phyloP scores from a whole-genome alignment of 1,139 yeast species.

The Hemisphaericaspora xylofermentans region DNA sequence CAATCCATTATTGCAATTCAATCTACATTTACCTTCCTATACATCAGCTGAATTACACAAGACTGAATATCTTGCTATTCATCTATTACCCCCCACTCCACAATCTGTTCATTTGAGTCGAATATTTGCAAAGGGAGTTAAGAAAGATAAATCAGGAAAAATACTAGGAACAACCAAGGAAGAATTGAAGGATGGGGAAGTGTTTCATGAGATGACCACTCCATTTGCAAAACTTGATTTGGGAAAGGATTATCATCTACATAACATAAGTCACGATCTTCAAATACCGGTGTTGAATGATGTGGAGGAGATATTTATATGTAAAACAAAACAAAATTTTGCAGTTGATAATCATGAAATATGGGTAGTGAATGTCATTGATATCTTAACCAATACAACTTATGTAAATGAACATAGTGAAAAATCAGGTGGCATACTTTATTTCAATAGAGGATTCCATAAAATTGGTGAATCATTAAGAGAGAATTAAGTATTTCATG shows the following conservation, averaged over 20 bases:
- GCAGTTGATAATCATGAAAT: conserved; percentile 79
- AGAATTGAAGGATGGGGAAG: conserved; percentile 34
- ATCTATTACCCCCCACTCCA: conserved; percentile 60
- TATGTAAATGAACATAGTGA: conserved; percentile 11
- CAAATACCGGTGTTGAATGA: conserved; percentile 58
- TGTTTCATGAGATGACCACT: conserved; percentile 47
- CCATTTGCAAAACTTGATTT: conserved; percentile 43
- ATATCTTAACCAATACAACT: conserved; percentile 33
- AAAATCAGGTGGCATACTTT: conserved; percentile 60
- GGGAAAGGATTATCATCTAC: conserved; percentile 9
- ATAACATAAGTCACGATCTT: conserved; percentile 23
- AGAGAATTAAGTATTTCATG: conserved; percentile 11
- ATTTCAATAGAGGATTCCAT: conserved; percentile 62
- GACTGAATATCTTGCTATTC: conserved; percentile 61
- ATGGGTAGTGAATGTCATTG: conserved; percentile 73
- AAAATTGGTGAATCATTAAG: conserved; percentile 45
- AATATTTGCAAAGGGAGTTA: conserved; percentile 60
- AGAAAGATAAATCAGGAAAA: conserved; percentile 19
- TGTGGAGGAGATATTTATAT: conserved; percentile 64
- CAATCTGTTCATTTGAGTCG: conserved; percentile 55
- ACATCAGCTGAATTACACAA: conserved; percentile 67
- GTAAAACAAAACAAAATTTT: conserved; percentile 55
- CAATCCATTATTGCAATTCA: conserved; percentile 72
- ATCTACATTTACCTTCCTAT: conserved; percentile 77
- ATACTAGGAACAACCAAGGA: conserved; percentile 14